Base-by-base conservation (phyloP, 1,284 basidiomycete genomes). In the Calocybe gambosa region DNA sequence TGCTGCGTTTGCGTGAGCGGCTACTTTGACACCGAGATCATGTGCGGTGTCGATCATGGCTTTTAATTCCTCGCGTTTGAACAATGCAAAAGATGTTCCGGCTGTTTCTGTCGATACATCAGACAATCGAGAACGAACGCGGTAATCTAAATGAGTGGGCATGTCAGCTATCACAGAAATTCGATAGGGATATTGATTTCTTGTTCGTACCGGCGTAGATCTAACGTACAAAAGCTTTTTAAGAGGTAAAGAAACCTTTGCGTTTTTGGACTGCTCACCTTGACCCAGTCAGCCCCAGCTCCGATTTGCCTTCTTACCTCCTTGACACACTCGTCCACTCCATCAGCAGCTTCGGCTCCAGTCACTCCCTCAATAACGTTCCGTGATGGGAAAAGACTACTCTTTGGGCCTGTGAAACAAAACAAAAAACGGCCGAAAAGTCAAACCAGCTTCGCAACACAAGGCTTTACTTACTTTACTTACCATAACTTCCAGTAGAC, bases 251-350 rank as follows among this genome's bases (percentile, higher is more conserved):
- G 34, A 2, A 26, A n/a, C n/a, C n/a, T n/a, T 41, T 13, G 4
- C 12, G 4, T 23, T 19, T 18, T n/a, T n/a, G n/a, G 12, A 46
- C 53, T 8, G 39, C n/a, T n/a, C n/a, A 74, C 72, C 75, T 80
- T 78, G 52, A 81, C 75, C 74, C 77, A 80, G 62, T 85, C 82
- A 3, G 80, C 78, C 3, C 82, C 81, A n/a, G 80, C 75, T 18
- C 81, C 80, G 47, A 85, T 72, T 55, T 83, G 82, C 49, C 70
- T 70, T 36, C 82, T 67, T 2, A 83, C 78, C 9, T 73, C 80
- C 46, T 69, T 71, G 36, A 74, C 58, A 55, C 82, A 80, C 29
- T 69, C 77, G 28, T 74, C 74, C 9, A 71, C 62, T 1, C 82
- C 82, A 51, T 85, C 80, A 1, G 73, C 79, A 1, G 72, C 69